phyloP scores from a whole-genome alignment of 2,329 filamentous ascomycete species.

The Neocatenulostroma microsporum region DNA sequence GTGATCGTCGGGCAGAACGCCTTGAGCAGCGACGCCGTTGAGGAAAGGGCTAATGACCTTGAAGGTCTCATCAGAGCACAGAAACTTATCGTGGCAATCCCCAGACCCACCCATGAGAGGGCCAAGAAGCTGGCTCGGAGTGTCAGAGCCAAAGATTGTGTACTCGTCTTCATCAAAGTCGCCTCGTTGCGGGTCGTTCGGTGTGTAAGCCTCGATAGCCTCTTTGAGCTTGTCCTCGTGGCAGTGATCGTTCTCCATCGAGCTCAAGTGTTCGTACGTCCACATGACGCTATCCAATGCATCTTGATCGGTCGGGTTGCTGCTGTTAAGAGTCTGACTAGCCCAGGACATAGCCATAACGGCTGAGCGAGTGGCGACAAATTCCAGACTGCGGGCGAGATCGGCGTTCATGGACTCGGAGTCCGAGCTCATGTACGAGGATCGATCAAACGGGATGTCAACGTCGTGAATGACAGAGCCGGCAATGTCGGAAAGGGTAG shows the following conservation, averaged over 20 bases:
- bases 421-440: too few relatives aligned
- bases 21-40: background rate
- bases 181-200: background rate
- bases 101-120: conserved; percentile 1
- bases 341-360: conserved; percentile 4
- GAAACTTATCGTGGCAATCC: background rate
- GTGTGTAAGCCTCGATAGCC: too few relatives aligned
- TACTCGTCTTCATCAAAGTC: background rate
- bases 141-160: background rate
- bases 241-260: too few relatives aligned
- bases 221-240: too few relatives aligned
- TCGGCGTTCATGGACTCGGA: background rate
- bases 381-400: background rate
- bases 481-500: conserved; percentile 1
- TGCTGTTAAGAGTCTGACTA: background rate
- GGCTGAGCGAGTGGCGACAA: background rate
- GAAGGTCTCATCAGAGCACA: background rate
- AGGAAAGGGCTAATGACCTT: background rate
- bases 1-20: background rate
- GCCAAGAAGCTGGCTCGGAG: background rate
- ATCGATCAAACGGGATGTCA: too few relatives aligned
- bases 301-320: too few relatives aligned
- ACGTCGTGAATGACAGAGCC: background rate
- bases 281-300: too few relatives aligned
- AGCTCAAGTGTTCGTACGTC: too few relatives aligned